Percentiles rank a stretch among this genome's conserved stretches.
These are phyloP conservation scores for Monilinia fructigena DNA, from an alignment of 2,329 filamentous ascomycete species.

Conservation along the genomic window DNA sequence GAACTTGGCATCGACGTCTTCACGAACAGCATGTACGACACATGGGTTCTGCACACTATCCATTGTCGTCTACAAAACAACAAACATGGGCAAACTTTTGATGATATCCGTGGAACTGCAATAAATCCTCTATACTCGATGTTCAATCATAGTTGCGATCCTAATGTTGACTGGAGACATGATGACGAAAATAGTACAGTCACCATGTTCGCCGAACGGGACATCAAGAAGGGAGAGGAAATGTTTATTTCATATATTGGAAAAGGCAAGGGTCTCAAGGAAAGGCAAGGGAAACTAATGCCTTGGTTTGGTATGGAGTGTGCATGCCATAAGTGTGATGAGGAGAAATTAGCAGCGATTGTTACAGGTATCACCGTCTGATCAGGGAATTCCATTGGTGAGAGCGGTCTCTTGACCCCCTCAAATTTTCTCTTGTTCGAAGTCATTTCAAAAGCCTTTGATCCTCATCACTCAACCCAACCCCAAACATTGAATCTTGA, in stretches of 20 bases:
- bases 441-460: no score
- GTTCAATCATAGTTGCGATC: slow-evolving; percentile 41
- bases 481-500: no score
- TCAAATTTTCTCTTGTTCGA: no score
- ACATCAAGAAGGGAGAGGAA: slow-evolving; percentile 33
- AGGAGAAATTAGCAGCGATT: slow-evolving; percentile 8
- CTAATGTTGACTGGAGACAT: slow-evolving; percentile 39
- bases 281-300: slow-evolving; percentile 23
- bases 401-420: neutral
- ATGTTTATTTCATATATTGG: slow-evolving; percentile 36
- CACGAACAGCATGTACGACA: slow-evolving; percentile 36
- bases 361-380: slow-evolving; percentile 1
- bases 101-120: slow-evolving; percentile 36
- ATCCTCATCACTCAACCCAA: neutral
- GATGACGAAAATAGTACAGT: slow-evolving; percentile 32
- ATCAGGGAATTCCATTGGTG: neutral
- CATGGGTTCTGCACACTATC: slow-evolving; percentile 39
- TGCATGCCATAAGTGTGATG: slow-evolving; percentile 16
- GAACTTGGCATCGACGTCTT: slow-evolving; percentile 39
- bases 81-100: slow-evolving; percentile 36
- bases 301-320: slow-evolving; percentile 26
- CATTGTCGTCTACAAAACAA: slow-evolving; percentile 41
- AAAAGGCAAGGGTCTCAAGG: slow-evolving; percentile 13
- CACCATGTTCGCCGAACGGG: slow-evolving; percentile 33
- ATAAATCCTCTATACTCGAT: slow-evolving; percentile 38